Evolutionary conservation across 805 yeast species (phyloP), one percentile per base, ranked within the genome.

Genomic region (Sungouiella blattae): DNA sequence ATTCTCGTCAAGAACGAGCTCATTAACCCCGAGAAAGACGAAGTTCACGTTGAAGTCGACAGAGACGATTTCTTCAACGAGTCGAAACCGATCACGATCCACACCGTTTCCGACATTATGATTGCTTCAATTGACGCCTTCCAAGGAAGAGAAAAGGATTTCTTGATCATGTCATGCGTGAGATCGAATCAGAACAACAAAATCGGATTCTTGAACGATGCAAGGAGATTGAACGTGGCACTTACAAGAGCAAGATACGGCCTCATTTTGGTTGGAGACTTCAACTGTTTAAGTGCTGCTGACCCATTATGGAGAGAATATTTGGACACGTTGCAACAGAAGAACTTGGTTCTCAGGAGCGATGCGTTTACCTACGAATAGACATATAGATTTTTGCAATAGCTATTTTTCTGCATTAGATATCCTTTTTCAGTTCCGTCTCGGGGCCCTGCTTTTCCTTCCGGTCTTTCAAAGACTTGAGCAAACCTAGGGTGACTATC

Each of bases 211-310:
- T 69, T 87, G 55, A 75, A 80, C 44, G 96, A 87, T 50, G 86
- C 88, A 16, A 71, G 95, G 54, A 82, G 96, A 63, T 58, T 87
- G 54, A 87, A 87, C 56, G 96, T 88, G 38, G 96, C 95, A 4
- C 67, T 87, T 33, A 87, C 96, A 1, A 77, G 96, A 60, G 95
- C 96, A 17, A 81, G 75, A 55, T 87, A 77, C 53, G 96, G 96
- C 4, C 58, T 87, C 43, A 71, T 85, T 12, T 38, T 47, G 15
- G 32, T 47, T 17, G 52, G 52, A 12, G 52, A 47, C 20, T 37
- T 36, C 7, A 28, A 32, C 1, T 47, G 52, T 24, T 36, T 47
- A 23, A 35, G 35, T 20, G 31, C 20, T 12, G 26, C 46, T 8
- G 46, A 46, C 27, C 28, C 32, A 5, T 35, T 47, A 18, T 47